These are phyloP conservation scores for Hordeum marinum DNA, from an alignment of 176 grass and related monocot species.

Conservation along the genomic window DNA sequence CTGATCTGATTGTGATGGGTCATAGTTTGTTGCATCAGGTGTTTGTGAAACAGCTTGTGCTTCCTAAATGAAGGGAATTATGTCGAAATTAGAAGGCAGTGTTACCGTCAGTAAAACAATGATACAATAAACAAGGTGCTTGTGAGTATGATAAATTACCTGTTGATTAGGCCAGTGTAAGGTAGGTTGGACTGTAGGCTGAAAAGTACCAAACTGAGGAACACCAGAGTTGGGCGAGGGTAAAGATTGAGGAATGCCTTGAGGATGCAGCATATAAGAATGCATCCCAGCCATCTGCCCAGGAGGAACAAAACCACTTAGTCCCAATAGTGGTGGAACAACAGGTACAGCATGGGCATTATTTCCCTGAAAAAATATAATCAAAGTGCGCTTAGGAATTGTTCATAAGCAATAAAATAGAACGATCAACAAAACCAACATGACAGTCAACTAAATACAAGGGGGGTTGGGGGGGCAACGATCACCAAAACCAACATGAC, in stretches of 20 bases:
- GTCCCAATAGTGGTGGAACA: conserved; percentile 53
- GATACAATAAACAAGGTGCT: background rate
- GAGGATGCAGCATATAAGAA: conserved; percentile 72
- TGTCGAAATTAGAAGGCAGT: background rate
- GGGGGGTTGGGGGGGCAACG: background rate
- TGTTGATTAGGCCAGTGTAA: conserved; percentile 46
- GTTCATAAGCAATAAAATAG: background rate
- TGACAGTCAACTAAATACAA: conserved; percentile 4
- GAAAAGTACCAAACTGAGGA: conserved; percentile 63
- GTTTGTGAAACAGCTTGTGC: conserved; percentile 39
- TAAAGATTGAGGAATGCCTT: conserved; percentile 54
- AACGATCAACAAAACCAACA: background rate
- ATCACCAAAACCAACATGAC: too few species aligned
- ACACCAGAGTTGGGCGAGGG: conserved; percentile 49
- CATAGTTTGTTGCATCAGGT: conserved; percentile 48
- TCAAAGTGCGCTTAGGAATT: background rate
- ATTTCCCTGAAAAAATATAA: conserved; percentile 43
- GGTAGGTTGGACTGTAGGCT: conserved; percentile 38
- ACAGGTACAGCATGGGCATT: conserved; percentile 33
- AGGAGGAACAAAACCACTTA: conserved; percentile 49
- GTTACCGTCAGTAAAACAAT: background rate
- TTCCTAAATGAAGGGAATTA: conserved; percentile 42
- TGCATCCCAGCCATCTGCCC: conserved; percentile 57
- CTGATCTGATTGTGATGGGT: conserved; percentile 56
- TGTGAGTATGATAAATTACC: conserved; percentile 21